Base-by-base conservation (phyloP, 148 eudicot genomes). In the Polygonum aviculare region DNA sequence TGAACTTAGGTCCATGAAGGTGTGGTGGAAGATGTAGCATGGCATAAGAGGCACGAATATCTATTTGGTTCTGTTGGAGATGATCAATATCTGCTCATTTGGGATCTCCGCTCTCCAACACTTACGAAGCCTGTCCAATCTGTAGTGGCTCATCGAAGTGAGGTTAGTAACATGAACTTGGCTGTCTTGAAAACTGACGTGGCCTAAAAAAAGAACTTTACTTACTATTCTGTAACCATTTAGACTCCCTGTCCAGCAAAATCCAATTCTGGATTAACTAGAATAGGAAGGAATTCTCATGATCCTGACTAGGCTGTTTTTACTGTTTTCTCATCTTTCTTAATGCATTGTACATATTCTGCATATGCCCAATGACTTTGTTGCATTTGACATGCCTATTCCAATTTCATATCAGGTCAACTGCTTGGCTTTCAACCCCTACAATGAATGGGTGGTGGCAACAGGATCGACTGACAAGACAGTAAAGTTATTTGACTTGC, bases 121-220 rank as follows among this genome's bases (percentile, higher is more conserved):
- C 89, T 78, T 70, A 83, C 79, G 83, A 91, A 94, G 85, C 98
- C 98, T 77, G 81, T 81, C 49, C 98, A 91, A 85, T 86, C 91
- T 71, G 98, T 93, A 57, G 63, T 91, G 82, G 98, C 97, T 80
- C 98, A 93, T 88, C 88, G 89, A 74, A 91, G 98, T 84, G 98
- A 90, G 91, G 98, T 91, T 36, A 65, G 55, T 36, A 10, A 41
- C 52, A 19, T 73, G 69, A 16, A 18, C 79, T 75, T 69, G 22
- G 15, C 16, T 18, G 44, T 35, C 15, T 15, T 5, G 72, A 50
- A 18, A 50, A 50, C 1, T 31, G 38, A 12, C 33, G 18, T 33
- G 39, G 12, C 36, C 36, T 12, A 11, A 33, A 63, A 63, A 33
- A 33, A 33, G 69, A 8, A 21, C 33, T 63, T 21, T 3, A 31